A percentile compares a stretch with the other conserved stretches of the same genome.
phyloP scores from a whole-genome alignment of 1,284 basidiomycete genomes.

The Ustilago bromivora region DNA sequence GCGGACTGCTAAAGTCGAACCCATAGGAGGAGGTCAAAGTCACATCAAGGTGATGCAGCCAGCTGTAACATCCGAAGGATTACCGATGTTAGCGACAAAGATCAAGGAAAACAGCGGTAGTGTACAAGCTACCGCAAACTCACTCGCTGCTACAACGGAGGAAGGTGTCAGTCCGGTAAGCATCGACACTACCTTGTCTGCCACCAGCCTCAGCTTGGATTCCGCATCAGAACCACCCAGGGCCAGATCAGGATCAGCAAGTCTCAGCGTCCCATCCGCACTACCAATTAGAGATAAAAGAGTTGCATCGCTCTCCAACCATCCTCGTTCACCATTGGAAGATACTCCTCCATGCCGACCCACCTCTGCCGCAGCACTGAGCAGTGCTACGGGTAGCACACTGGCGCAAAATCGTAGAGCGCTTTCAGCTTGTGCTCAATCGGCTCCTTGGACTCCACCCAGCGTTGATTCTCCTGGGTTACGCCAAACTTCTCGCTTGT shows the following conservation, averaged over 20 bases:
- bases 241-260: conserved; percentile 1
- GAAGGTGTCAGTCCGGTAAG: conserved; percentile 18
- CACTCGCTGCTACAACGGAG: conserved; percentile 31
- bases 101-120: conserved; percentile 27
- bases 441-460: conserved; percentile 47
- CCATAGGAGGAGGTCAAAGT: conserved; percentile 49
- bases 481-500: conserved; percentile 4
- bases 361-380: conserved; percentile 23
- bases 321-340: conserved; percentile 11
- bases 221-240: background rate
- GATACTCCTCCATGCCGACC: conserved; percentile 15
- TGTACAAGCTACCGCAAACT: conserved; percentile 27
- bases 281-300: conserved; percentile 41
- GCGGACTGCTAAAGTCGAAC: conserved; percentile 35
- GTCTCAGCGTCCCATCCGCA: conserved; percentile 28
- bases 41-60: conserved; percentile 45
- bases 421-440: conserved; percentile 27
- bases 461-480: conserved; percentile 30
- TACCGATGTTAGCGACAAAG: conserved; percentile 42
- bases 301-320: conserved; percentile 40
- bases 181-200: conserved; percentile 17
- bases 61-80: conserved; percentile 36
- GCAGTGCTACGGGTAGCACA: conserved; percentile 7
- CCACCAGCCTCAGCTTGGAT: conserved; percentile 9
- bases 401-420: background rate